These are phyloP conservation scores for Euphorbia pulcherrima DNA, from an alignment of 345 rosid genomes.

Conservation along the genomic window DNA sequence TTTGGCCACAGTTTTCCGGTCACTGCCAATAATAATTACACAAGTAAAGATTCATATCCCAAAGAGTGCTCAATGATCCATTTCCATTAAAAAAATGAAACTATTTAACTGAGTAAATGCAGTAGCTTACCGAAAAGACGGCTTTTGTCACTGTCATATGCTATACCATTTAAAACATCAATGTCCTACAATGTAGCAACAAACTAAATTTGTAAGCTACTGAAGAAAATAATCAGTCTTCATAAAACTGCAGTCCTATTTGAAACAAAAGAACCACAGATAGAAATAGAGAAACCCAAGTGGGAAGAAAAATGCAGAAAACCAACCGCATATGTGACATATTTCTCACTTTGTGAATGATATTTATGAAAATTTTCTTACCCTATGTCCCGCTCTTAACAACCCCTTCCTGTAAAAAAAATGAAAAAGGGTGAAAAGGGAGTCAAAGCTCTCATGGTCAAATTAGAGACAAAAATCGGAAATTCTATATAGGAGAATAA, in stretches of 20 bases:
- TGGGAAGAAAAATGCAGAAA: not conserved
- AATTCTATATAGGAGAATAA: conserved; percentile 2
- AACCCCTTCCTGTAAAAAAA: conserved; percentile 49
- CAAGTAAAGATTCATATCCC: not conserved
- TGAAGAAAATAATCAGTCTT: not conserved
- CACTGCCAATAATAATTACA: conserved; percentile 39
- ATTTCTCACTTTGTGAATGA: not conserved
- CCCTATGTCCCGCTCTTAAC: conserved; percentile 51
- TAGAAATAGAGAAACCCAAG: not conserved
- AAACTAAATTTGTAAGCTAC: conserved; percentile 11
- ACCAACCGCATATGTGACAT: too few species aligned
- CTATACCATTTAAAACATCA: conserved; percentile 95
- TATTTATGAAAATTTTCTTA: conserved; percentile 28
- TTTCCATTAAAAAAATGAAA: not conserved
- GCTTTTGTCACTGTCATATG: conserved; percentile 65
- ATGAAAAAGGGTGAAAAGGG: not conserved
- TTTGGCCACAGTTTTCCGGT: conserved; percentile 89
- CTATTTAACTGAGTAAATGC: not conserved
- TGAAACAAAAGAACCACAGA: not conserved
- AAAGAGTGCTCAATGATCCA: not conserved
- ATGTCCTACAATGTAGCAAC: conserved; percentile 39
- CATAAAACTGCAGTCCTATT: not conserved
- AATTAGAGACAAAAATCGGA: not conserved
- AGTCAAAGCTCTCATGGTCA: not conserved
- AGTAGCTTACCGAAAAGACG: conserved; percentile 64